Conservation (phyloP, 208 protist species). For the Trypanosoma platydactyli region DNA sequence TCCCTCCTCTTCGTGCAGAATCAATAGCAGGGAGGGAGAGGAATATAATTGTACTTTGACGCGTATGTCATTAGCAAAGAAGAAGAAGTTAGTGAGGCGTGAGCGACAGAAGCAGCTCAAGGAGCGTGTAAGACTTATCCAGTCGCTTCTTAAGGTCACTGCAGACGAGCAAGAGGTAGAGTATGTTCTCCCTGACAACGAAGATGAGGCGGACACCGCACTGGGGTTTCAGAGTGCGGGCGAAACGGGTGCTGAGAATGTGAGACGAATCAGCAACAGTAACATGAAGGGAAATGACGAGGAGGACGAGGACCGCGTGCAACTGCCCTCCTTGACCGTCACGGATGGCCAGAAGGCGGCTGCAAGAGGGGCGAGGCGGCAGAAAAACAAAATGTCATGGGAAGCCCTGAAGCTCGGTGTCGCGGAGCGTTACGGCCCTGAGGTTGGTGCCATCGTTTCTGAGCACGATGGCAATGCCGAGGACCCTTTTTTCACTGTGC, state of each 20-base stretch:
- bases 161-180: conserved; percentile 34
- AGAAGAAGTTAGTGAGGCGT: conserved; percentile 28
- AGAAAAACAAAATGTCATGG: conserved; percentile 59
- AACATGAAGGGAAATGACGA: not conserved
- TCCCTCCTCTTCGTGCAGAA: not conserved
- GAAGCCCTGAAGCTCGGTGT: conserved; percentile 61
- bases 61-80: conserved; percentile 15
- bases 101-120: conserved; percentile 52
- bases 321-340: conserved; percentile 26
- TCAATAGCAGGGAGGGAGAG: conserved; percentile 12
- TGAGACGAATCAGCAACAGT: not conserved
- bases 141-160: conserved; percentile 32
- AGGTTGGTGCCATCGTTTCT: conserved; percentile 91
- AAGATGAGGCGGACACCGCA: conserved; percentile 5
- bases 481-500: conserved; percentile 96
- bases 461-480: conserved; percentile 95
- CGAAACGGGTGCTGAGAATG: not conserved
- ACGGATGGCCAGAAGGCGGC: conserved; percentile 1
- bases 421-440: conserved; percentile 35
- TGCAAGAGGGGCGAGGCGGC: conserved; percentile 19
- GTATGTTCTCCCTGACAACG: conserved; percentile 43
- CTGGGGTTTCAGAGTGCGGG: not conserved
- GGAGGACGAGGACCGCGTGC: conserved; percentile 32
- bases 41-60: not conserved
- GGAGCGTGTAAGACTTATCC: conserved; percentile 39